Percentiles rank a stretch among this genome's conserved stretches.
These are phyloP conservation scores for Zelonia costaricensis DNA, from an alignment of 208 protist genomes.

Conservation along the genomic window DNA sequence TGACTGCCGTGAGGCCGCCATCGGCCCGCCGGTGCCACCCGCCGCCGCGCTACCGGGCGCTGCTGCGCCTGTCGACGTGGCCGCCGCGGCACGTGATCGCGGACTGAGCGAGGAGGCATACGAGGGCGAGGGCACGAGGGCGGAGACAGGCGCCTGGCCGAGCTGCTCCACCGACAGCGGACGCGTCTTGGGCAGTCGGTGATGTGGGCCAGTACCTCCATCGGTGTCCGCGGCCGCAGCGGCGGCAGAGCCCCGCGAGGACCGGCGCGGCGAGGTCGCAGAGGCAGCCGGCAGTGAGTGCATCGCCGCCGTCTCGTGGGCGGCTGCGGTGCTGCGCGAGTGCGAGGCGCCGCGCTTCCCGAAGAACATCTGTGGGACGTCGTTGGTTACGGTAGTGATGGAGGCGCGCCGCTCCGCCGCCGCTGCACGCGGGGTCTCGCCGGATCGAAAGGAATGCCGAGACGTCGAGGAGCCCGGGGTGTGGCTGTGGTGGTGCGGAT, in stretches of 20 bases:
- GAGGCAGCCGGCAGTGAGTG: background rate
- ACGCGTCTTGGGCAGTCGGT: too few relatives aligned
- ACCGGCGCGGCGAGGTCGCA: background rate
- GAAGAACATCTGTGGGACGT: slow-evolving; percentile 27
- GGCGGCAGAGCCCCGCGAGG: too few relatives aligned
- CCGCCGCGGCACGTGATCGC: background rate
- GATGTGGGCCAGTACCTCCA: too few relatives aligned
- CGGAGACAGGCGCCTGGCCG: background rate
- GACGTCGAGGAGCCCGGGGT: too few relatives aligned
- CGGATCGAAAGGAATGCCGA: too few relatives aligned
- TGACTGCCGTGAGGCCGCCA: background rate
- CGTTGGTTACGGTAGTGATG: slow-evolving; percentile 11
- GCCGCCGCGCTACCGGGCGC: background rate
- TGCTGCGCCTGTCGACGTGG: background rate
- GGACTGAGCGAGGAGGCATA: background rate
- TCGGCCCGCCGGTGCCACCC: background rate
- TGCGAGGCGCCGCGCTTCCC: slow-evolving; percentile 11
- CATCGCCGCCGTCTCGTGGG: background rate
- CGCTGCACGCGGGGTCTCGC: background rate
- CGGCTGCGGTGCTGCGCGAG: background rate
- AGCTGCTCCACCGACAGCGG: background rate
- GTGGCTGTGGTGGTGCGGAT: background rate
- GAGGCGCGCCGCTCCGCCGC: background rate
- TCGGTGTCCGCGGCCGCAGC: too few relatives aligned
- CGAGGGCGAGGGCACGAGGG: background rate